phyloP scores from a whole-genome alignment of 148 eudicot species.

The Spergularia marina region DNA sequence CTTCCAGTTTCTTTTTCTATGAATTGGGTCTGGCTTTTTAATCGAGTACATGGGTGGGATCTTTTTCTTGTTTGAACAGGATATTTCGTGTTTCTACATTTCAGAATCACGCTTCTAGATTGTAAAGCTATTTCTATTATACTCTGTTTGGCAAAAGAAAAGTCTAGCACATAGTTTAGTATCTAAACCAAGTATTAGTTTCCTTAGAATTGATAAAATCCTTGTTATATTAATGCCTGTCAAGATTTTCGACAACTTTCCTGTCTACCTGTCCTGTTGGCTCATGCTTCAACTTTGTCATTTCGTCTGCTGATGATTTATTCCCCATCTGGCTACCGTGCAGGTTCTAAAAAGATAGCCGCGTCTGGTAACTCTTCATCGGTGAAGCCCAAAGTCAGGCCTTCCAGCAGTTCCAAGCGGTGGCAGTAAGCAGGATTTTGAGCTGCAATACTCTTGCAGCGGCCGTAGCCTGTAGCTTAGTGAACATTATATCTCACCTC shows the following conservation, averaged over 20 bases:
- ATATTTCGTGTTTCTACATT: too few species aligned
- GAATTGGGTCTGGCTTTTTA: too few species aligned
- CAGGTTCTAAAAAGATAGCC: slow-evolving; percentile 36
- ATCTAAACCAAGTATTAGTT: too few species aligned
- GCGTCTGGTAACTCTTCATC: slow-evolving; percentile 25
- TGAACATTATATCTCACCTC: background rate
- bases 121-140: background rate
- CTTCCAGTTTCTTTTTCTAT: background rate
- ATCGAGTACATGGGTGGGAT: too few species aligned
- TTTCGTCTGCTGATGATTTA: background rate
- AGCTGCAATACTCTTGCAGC: slow-evolving; percentile 23
- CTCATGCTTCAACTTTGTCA: background rate
- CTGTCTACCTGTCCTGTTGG: background rate
- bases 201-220: too few species aligned
- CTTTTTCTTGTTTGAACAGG: too few species aligned
- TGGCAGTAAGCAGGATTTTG: slow-evolving; percentile 25
- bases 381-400: slow-evolving; percentile 35
- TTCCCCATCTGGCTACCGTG: background rate
- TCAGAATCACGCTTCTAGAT: background rate
- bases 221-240: too few species aligned
- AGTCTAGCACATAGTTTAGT: too few species aligned
- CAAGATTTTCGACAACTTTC: background rate
- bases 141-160: too few species aligned
- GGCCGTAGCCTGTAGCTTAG: slow-evolving; percentile 3
- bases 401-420: slow-evolving; percentile 24